Conservation (phyloP, 805 yeast genomes). For the Cyberlindnera meyerae region DNA sequence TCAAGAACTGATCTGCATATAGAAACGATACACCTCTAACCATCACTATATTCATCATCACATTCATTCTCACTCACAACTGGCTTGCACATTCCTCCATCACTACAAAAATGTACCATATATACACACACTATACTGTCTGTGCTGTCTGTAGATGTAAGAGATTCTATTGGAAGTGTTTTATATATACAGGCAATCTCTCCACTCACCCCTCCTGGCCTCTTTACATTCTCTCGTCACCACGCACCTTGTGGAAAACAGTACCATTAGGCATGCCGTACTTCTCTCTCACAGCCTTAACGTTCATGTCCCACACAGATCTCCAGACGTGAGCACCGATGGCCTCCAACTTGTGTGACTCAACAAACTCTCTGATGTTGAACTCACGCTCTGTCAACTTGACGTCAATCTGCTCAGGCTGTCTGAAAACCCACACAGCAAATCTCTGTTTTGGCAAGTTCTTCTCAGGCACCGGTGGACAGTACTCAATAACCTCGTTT, state of each 20-base stretch:
- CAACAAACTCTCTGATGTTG: constrained; percentile 67
- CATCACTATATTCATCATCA: background rate
- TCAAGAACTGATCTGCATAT: constrained; percentile 32
- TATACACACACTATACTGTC: constrained; percentile 1
- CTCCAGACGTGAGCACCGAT: constrained; percentile 94
- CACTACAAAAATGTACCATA: too few species aligned
- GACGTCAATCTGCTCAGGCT: constrained; percentile 30
- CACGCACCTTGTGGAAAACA: constrained; percentile 48
- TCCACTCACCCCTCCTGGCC: too few species aligned
- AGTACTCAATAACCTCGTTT: constrained; percentile 51
- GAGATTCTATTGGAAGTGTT: too few species aligned
- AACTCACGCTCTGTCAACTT: constrained; percentile 41
- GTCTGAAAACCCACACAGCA: constrained; percentile 88
- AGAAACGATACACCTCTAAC: background rate
- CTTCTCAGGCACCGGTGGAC: constrained; percentile 86
- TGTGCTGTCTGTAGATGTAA: too few species aligned
- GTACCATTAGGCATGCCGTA: constrained; percentile 74
- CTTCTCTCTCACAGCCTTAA: constrained; percentile 57
- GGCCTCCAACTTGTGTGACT: constrained; percentile 52
- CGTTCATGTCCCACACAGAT: constrained; percentile 73
- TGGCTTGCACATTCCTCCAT: background rate
- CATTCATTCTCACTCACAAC: background rate
- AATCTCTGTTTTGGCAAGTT: constrained; percentile 80
- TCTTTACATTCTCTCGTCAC: constrained; percentile 16
- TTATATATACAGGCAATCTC: too few species aligned